phyloP scores from a whole-genome alignment of 257 asterid species.

The Asclepias syriaca region DNA sequence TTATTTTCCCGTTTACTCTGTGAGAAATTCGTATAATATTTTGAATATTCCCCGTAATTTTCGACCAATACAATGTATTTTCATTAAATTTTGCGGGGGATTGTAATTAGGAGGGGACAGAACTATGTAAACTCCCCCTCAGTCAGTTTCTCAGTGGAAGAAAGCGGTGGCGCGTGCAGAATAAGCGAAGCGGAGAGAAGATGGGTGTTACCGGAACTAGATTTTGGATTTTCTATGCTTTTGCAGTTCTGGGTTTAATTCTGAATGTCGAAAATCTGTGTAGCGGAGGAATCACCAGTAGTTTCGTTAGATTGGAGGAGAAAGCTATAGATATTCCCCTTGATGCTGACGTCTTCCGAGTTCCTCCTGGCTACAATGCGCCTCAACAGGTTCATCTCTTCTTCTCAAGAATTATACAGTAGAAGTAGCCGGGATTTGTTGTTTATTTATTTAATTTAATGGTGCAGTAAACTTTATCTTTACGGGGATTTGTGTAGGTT shows the following conservation, averaged over 20 bases:
- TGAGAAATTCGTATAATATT: constrained; percentile 13
- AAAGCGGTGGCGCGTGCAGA: not conserved
- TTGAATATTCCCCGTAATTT: constrained; percentile 34
- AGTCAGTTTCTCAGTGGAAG: not conserved
- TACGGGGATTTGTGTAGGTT: constrained; percentile 37
- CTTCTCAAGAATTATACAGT: not conserved
- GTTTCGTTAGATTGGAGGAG: constrained; percentile 51
- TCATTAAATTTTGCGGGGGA: not conserved
- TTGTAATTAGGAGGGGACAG: not conserved
- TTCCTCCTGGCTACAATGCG: constrained; percentile 82
- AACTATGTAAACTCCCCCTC: constrained; percentile 5
- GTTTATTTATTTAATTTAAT: not conserved
- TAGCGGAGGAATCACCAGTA: constrained; percentile 63
- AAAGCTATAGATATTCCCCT: constrained; percentile 66
- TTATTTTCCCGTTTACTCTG: not conserved
- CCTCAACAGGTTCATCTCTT: constrained; percentile 70
- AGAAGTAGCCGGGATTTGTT: not conserved
- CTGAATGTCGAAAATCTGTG: constrained; percentile 46
- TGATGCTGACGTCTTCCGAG: constrained; percentile 69
- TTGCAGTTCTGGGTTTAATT: constrained; percentile 31
- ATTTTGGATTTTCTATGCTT: constrained; percentile 13
- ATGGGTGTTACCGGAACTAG: constrained; percentile 24
- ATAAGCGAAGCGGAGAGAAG: constrained; percentile 3
- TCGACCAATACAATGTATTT: constrained; percentile 4
- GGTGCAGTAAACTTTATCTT: not conserved